phyloP scores from a whole-genome alignment of 441 rosid species.

The Adansonia madagascariensis region DNA sequence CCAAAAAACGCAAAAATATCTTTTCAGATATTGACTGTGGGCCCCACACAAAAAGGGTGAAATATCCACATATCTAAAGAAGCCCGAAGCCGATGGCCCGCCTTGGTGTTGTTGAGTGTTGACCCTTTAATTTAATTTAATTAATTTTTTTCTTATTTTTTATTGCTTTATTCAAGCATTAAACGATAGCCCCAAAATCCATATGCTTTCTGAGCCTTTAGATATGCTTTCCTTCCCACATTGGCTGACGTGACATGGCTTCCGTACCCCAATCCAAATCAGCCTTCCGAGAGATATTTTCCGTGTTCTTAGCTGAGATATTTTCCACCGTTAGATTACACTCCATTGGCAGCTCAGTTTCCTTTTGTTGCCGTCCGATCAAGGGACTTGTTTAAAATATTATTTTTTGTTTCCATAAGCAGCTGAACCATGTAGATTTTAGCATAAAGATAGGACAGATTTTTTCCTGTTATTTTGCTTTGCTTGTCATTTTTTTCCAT shows the following conservation, averaged over 20 bases:
- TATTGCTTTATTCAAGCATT: not conserved
- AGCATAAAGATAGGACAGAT: not conserved
- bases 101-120: not conserved
- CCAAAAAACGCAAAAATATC: conserved; percentile 30
- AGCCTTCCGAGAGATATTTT: conserved; percentile 37
- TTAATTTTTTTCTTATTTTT: too few relatives aligned
- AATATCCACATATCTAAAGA: not conserved
- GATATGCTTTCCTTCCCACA: not conserved
- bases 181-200: conserved; percentile 10
- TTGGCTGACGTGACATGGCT: conserved; percentile 38
- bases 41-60: not conserved
- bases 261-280: conserved; percentile 29
- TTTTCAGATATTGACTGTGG: not conserved
- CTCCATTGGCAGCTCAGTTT: conserved; percentile 17
- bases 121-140: too few relatives aligned
- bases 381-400: not conserved
- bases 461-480: not conserved
- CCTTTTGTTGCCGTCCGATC: conserved; percentile 30
- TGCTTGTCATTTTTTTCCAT: not conserved
- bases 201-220: not conserved
- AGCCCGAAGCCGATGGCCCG: not conserved
- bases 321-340: conserved; percentile 36
- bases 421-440: not conserved
- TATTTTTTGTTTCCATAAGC: not conserved
- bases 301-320: not conserved